These are phyloP conservation scores for Xylaria palmicola DNA, from an alignment of 495 filamentous ascomycete genomes.

Conservation along the genomic window DNA sequence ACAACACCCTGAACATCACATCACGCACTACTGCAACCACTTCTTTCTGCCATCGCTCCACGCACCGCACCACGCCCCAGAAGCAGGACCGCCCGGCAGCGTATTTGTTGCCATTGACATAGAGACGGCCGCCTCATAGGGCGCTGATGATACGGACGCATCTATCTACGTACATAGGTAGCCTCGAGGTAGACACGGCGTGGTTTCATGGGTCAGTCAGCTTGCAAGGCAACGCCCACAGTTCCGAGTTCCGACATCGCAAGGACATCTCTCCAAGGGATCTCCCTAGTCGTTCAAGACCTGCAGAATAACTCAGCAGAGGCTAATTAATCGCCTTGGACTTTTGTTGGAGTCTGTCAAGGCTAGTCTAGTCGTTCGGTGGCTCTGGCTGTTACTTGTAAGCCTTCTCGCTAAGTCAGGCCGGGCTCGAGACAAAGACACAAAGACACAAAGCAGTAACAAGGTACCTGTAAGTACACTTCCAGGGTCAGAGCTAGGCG, in stretches of 20 bases:
- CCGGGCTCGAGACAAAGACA: constrained; percentile 4
- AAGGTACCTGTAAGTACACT: not conserved
- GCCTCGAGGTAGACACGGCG: constrained; percentile 8
- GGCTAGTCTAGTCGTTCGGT: no score
- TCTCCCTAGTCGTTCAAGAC: not conserved
- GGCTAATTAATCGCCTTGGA: not conserved
- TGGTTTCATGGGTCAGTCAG: not conserved
- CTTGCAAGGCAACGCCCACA: not conserved
- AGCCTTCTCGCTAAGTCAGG: constrained; percentile 7
- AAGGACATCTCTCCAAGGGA: not conserved
- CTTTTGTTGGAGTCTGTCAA: not conserved
- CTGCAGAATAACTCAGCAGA: constrained; percentile 12
- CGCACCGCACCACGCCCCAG: constrained; percentile 1
- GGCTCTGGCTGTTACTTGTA: no score
- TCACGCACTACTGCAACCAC: constrained; percentile 13
- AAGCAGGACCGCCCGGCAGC: not conserved
- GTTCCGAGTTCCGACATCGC: not conserved
- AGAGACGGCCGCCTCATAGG: no score
- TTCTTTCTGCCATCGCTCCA: not conserved
- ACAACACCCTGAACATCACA: constrained; percentile 6
- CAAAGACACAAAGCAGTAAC: no score
- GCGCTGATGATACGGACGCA: no score
- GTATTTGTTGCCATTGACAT: not conserved
- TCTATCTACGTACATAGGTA: not conserved
- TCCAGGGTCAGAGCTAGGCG: not conserved